Conservation (phyloP, 2,329 filamentous ascomycete species). For the Hypomyces perniciosus region DNA sequence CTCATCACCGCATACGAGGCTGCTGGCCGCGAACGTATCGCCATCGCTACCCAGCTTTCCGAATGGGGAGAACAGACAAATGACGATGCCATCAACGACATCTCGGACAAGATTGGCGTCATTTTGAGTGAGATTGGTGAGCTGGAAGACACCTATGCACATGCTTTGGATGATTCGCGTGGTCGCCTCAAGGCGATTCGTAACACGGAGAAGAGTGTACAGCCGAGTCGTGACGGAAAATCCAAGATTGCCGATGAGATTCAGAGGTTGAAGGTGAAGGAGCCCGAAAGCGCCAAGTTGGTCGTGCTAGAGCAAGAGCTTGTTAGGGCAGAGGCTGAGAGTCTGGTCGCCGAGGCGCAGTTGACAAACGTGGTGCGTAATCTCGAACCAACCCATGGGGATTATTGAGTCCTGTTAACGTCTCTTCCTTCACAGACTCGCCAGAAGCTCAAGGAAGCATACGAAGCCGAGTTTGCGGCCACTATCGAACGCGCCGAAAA, state of each 20-base stretch:
- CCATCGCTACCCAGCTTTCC: conserved; percentile 83
- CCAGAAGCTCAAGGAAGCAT: conserved; percentile 93
- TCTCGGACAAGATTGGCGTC: conserved; percentile 93
- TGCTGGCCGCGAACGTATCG: conserved; percentile 75
- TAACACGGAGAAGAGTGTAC: conserved; percentile 92
- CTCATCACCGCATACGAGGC: conserved; percentile 78
- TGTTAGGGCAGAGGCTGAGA: conserved; percentile 91
- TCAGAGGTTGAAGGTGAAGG: conserved; percentile 82
- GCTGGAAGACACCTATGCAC: conserved; percentile 84
- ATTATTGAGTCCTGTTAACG: not conserved
- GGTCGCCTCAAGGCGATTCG: conserved; percentile 81
- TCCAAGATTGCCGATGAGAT: conserved; percentile 90
- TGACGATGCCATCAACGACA: conserved; percentile 80
- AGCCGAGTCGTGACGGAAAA: conserved; percentile 84
- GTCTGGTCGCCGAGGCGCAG: conserved; percentile 91
- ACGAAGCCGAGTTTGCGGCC: conserved; percentile 78
- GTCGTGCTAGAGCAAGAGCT: conserved; percentile 91
- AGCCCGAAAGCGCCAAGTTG: conserved; percentile 75
- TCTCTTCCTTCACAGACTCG: conserved; percentile 57
- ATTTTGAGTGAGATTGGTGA: conserved; percentile 88
- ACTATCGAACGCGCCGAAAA: conserved; percentile 96
- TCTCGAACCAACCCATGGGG: not conserved
- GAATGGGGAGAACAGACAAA: conserved; percentile 93
- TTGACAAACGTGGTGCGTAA: conserved; percentile 80
- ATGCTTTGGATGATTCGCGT: conserved; percentile 80